phyloP scores from a whole-genome alignment of 1,139 yeast species.

The Yamadazyma dushanensis region DNA sequence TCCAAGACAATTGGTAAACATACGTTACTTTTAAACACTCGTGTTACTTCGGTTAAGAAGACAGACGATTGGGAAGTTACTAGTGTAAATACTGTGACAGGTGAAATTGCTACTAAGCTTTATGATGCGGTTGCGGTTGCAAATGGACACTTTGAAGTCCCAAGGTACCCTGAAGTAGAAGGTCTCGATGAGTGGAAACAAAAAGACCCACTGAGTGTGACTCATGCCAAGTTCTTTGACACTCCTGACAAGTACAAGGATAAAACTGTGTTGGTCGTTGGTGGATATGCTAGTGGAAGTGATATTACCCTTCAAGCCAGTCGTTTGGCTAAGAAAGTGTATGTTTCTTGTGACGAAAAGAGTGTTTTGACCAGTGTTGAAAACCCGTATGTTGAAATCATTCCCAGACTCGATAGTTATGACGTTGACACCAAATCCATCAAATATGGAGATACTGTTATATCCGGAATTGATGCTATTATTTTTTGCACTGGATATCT shows the following conservation, averaged over 20 bases:
- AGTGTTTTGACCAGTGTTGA: constrained; percentile 36
- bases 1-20: constrained; percentile 26
- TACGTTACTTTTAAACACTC: constrained; percentile 8
- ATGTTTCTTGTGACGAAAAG: constrained; percentile 32
- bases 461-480: constrained; percentile 35
- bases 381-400: constrained; percentile 17
- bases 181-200: constrained; percentile 43
- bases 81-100: constrained; percentile 5
- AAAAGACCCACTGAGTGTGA: constrained; percentile 27
- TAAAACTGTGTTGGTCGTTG: constrained; percentile 44
- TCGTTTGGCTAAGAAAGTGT: constrained; percentile 11
- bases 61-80: constrained; percentile 23
- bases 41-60: constrained; percentile 17
- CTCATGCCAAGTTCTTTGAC: constrained; percentile 47
- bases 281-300: constrained; percentile 45
- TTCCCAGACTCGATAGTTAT: constrained; percentile 32
- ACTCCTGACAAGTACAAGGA: constrained; percentile 30
- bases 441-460: constrained; percentile 24
- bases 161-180: constrained; percentile 42
- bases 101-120: constrained; percentile 9
- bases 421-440: constrained; percentile 26
- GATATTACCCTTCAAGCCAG: constrained; percentile 46
- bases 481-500: constrained; percentile 53
- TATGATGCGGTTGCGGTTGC: constrained; percentile 50
- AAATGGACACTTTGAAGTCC: constrained; percentile 50